Conservation (phyloP, 73 alveolate species). For the Tetrahymena thermophila region DNA sequence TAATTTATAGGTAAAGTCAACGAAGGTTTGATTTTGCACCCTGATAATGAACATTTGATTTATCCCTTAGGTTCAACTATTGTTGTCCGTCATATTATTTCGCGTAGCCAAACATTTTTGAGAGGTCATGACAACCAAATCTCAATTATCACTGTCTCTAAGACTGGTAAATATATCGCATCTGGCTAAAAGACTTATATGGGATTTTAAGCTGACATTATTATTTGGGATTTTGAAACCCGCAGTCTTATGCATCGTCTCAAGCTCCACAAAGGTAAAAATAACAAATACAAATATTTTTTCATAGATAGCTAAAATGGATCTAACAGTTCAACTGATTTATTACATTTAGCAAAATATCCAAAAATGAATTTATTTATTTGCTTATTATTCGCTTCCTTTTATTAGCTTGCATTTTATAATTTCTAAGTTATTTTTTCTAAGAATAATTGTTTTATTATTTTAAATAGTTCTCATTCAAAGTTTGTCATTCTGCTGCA, state of each 20-base stretch:
- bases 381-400: neutral
- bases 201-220: conserved; percentile 92
- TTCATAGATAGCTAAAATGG: neutral
- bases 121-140: conserved; percentile 87
- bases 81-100: conserved; percentile 82
- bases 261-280: conserved; percentile 74
- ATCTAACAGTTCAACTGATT: neutral
- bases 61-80: conserved; percentile 94
- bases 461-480: conserved; percentile 55
- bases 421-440: neutral
- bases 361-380: neutral
- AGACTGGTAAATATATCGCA: conserved; percentile 80
- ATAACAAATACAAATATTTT: neutral
- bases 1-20: conserved; percentile 64
- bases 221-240: conserved; percentile 93
- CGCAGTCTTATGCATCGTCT: conserved; percentile 78
- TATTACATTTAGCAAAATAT: neutral
- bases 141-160: conserved; percentile 73
- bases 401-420: neutral
- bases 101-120: conserved; percentile 52
- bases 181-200: conserved; percentile 83
- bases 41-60: conserved; percentile 93
- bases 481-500: conserved; percentile 80
- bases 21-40: conserved; percentile 90
- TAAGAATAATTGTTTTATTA: neutral